Evolutionary conservation across 257 asterid genomes (phyloP), one percentile per base, ranked within the genome.

Genomic region (Capsicum pubescens): DNA sequence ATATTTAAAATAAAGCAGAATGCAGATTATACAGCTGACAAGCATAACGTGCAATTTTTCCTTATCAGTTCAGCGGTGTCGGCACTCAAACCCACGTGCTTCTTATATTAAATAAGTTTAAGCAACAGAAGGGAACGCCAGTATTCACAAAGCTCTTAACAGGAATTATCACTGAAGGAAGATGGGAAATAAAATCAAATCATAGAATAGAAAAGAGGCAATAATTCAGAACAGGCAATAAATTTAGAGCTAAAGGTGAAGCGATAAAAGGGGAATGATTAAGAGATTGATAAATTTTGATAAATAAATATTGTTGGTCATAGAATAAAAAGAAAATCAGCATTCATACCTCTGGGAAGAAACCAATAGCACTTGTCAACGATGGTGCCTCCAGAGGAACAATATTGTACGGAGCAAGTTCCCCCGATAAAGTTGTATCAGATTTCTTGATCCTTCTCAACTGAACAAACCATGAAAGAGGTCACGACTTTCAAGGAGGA

Each of bases 371-470:
- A 89, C 93, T 96, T 89, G 99, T 92, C 55, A 92, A 81, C 7
- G 94, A 92, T 78, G 95, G 92, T 85, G 95, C 98, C 87, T 96
- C 99, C 85, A 96, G 85, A 81, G 99, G 98, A 79, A 96, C 91
- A 85, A 96, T 96, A 88, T 96, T 96, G 91, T 94, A 94, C 10
- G 98, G 94, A 46, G 88, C 84, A 87, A 93, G 92, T 83, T 91
- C 98, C 60, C 90, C 92, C 0, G 99, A 90, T 83, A 96, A 81
- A 71, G 97, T 86, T 77, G 95, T 92, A 88, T 90, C 94, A 19
- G 99, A 92, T 83, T 66, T 88, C 88, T 94, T 96, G 69, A 96
- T 91, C 94, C 95, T 91, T 89, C 93, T 91, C 81, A 96, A 84
- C 99, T 96, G 93, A 76, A 87, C 42, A 85, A 85, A 57, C 79